Conservation (phyloP, 352 stramenopile genomes). For the Phytopythium litorale region DNA sequence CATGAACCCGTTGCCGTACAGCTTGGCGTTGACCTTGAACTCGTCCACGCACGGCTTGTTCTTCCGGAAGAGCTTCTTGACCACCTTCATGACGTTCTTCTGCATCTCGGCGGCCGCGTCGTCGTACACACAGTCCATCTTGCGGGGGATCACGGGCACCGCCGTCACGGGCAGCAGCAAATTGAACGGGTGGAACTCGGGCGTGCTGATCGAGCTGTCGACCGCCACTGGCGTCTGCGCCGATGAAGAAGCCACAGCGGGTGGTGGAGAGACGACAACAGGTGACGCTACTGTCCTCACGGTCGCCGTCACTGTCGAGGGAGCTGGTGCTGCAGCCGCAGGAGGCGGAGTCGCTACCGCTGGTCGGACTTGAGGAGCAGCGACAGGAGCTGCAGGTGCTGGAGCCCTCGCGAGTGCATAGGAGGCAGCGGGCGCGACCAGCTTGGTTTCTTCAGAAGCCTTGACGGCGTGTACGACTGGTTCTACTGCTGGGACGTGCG, state of each 20-base stretch:
- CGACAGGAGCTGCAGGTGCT: background rate
- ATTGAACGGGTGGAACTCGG: slow-evolving; percentile 42
- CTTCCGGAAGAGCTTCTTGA: slow-evolving; percentile 67
- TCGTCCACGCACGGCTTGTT: slow-evolving; percentile 57
- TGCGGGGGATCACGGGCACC: slow-evolving; percentile 45
- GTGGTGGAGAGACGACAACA: too few species aligned
- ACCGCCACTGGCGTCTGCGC: background rate
- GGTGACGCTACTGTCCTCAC: background rate
- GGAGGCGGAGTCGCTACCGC: background rate
- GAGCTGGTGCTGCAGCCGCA: background rate
- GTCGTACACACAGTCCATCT: slow-evolving; percentile 59
- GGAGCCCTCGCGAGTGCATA: background rate
- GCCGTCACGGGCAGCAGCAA: slow-evolving; percentile 42
- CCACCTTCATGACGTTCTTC: slow-evolving; percentile 63
- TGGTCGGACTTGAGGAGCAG: background rate
- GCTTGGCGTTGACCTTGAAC: slow-evolving; percentile 78
- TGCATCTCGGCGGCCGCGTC: slow-evolving; percentile 59
- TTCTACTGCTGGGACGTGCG: background rate
- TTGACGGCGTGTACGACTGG: background rate
- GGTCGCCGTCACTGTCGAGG: background rate
- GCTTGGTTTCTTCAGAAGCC: background rate
- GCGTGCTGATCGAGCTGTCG: background rate
- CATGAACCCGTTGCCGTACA: slow-evolving; percentile 83
- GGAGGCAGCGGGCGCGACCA: background rate
- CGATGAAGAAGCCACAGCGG: background rate